These are phyloP conservation scores for Blastobotrys arbuscula DNA, from an alignment of 1,139 yeast genomes.

Conservation along the genomic window DNA sequence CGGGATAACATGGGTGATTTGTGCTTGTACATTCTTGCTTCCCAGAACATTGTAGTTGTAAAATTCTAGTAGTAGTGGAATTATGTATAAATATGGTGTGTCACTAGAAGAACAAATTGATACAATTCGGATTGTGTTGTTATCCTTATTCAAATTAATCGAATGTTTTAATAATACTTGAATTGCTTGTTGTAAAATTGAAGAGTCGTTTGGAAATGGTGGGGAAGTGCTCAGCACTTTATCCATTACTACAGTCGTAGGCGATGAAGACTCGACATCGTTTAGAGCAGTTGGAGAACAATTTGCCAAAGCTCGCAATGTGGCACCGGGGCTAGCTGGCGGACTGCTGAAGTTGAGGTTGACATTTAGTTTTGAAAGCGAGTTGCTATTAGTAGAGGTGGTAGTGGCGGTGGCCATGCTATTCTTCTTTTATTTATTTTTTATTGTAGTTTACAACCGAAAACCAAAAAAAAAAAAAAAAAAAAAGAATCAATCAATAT, in stretches of 20 bases:
- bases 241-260: slow-evolving; percentile 13
- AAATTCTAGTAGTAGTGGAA: slow-evolving; percentile 18
- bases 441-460: too few relatives aligned
- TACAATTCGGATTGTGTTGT: slow-evolving; percentile 18
- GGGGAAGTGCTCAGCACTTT: slow-evolving; percentile 8
- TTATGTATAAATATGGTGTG: slow-evolving; percentile 18
- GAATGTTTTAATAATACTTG: slow-evolving; percentile 4
- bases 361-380: background rate
- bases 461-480: too few relatives aligned
- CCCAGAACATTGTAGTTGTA: slow-evolving; percentile 10
- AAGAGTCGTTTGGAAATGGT: slow-evolving; percentile 9
- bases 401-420: background rate
- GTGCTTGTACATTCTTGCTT: slow-evolving; percentile 14
- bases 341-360: background rate
- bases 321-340: slow-evolving; percentile 5
- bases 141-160: background rate
- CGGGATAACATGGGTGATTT: slow-evolving; percentile 22
- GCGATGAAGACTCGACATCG: background rate
- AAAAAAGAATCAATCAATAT: too few relatives aligned
- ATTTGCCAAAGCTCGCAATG: slow-evolving; percentile 2
- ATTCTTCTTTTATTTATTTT: too few relatives aligned
- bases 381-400: background rate
- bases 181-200: slow-evolving; percentile 12
- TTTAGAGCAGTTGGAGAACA: background rate
- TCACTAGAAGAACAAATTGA: slow-evolving; percentile 21